Evolutionary conservation across 768 basidiomycete genomes (phyloP), one percentile per base, ranked within the genome.

Genomic region (Lentinula raphanica): DNA sequence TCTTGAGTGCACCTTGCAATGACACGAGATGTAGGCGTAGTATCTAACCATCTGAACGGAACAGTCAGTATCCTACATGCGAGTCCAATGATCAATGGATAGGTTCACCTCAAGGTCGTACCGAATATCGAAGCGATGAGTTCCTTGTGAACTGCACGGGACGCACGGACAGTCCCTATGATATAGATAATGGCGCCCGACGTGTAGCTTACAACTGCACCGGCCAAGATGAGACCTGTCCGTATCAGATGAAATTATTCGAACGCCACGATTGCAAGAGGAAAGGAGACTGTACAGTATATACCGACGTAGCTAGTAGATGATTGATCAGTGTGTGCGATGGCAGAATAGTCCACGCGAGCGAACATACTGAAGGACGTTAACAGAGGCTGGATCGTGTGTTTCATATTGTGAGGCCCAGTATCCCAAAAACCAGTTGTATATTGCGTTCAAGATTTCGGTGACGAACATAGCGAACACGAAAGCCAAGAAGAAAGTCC

Each of bases 1-100:
- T 81, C 80, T 35, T 79, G 75, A 0, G 80, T 81, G 61, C 76
- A 77, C 32, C 80, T 71, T 15, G 78, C 69, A 38, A 80, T 77
- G 56, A 82, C 73, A 3, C 80, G 73, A n/a, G 79, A 79, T 0
- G 74, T 74, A 0, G 80, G 80, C 1, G 78, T 79, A 6, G 67
- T 74, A 59, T 83, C 81, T 8, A 82, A 69, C 76, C 78, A 82
- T 59, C 81, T 78, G 70, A 63, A 8, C 13, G 28, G 12, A 21
- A 13, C 15, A 31, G 51, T 29, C 8, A 58, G 28, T 8, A 49
- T 12, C 15, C 17, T 5, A 29, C 13, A 42, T 31, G 3, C n/a
- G n/a, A n/a, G n/a, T n/a, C n/a, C n/a, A 6, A 38, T 5, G 9
- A 31, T 49, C 1, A 28, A 31, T 17, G 11, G 25, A 19, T 29